A percentile compares a stretch with the other conserved stretches of the same genome.
Conservation (phyloP, 805 yeast species). For the Sugiyamaella lignohabitans region DNA sequence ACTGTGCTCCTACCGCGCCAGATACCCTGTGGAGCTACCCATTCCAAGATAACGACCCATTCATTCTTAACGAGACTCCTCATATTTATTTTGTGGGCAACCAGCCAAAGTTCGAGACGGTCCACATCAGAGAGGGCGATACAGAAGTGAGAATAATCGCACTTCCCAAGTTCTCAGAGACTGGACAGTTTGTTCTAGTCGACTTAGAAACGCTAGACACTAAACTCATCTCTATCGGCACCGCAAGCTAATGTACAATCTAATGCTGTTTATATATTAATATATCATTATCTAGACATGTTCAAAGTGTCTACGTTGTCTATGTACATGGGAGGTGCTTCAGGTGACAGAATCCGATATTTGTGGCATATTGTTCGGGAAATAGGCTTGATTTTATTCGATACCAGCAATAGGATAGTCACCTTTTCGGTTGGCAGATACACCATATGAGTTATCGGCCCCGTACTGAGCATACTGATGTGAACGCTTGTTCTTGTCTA, state of each 20-base stretch:
- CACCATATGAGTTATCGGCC: slow-evolving; percentile 56
- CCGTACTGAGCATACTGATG: slow-evolving; percentile 46
- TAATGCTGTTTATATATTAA: neutral
- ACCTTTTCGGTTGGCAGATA: slow-evolving; percentile 45
- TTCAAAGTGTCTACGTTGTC: too few species aligned
- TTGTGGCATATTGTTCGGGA: too few species aligned
- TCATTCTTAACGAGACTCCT: slow-evolving; percentile 68
- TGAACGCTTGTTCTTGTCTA: slow-evolving; percentile 38
- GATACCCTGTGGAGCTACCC: slow-evolving; percentile 93
- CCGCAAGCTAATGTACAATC: neutral
- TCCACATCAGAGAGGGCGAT: slow-evolving; percentile 32
- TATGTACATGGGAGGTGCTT: too few species aligned
- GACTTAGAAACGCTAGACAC: slow-evolving; percentile 53
- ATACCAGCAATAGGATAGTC: slow-evolving; percentile 39
- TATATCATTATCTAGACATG: neutral
- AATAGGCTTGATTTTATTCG: neutral
- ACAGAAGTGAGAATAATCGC: slow-evolving; percentile 49
- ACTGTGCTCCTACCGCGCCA: slow-evolving; percentile 89
- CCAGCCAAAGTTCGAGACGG: slow-evolving; percentile 51
- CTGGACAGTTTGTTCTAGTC: slow-evolving; percentile 59
- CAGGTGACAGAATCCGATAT: too few species aligned
- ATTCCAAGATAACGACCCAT: slow-evolving; percentile 69
- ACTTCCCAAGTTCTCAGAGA: slow-evolving; percentile 62
- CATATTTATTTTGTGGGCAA: slow-evolving; percentile 85
- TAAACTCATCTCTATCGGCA: slow-evolving; percentile 40